A percentile compares a stretch with the other conserved stretches of the same genome.
phyloP scores from a whole-genome alignment of 768 basidiomycete genomes.

The Rhodosporidiobolus odoratus region DNA sequence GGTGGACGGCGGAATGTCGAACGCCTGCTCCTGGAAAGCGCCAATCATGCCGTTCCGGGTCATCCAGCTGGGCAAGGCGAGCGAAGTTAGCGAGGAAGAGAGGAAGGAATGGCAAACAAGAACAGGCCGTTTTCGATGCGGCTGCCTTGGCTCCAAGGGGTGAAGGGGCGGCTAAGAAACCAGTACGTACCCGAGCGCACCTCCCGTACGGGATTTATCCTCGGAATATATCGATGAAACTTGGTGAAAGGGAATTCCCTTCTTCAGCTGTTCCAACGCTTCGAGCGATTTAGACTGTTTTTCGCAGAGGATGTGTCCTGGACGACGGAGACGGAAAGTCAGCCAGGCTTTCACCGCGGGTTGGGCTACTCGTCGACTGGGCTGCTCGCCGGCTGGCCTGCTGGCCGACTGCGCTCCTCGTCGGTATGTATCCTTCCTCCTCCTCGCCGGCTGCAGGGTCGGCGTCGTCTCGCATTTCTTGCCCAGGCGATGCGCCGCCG shows the following conservation, averaged over 20 bases:
- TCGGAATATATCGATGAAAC: conserved; percentile 16
- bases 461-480: too few species aligned
- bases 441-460: too few species aligned
- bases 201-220: conserved; percentile 32
- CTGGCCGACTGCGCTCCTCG: too few species aligned
- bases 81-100: background rate
- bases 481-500: too few species aligned
- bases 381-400: too few species aligned
- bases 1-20: conserved; percentile 25
- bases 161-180: too few species aligned
- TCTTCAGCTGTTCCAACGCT: conserved; percentile 12
- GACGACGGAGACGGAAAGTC: too few species aligned
- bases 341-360: conserved; percentile 4
- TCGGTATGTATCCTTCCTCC: too few species aligned
- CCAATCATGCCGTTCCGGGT: conserved; percentile 17
- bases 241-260: conserved; percentile 15
- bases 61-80: conserved; percentile 17
- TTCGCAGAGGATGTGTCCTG: conserved; percentile 34
- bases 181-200: conserved; percentile 9
- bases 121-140: too few species aligned
- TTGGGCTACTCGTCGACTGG: too few species aligned
- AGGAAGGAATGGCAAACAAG: background rate
- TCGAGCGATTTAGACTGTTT: conserved; percentile 14
- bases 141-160: too few species aligned
- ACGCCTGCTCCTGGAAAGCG: conserved; percentile 18